A percentile compares a stretch with the other conserved stretches of the same genome.
These are phyloP conservation scores for Cyberlindnera meyerae DNA, from an alignment of 805 yeast species.

Conservation along the genomic window DNA sequence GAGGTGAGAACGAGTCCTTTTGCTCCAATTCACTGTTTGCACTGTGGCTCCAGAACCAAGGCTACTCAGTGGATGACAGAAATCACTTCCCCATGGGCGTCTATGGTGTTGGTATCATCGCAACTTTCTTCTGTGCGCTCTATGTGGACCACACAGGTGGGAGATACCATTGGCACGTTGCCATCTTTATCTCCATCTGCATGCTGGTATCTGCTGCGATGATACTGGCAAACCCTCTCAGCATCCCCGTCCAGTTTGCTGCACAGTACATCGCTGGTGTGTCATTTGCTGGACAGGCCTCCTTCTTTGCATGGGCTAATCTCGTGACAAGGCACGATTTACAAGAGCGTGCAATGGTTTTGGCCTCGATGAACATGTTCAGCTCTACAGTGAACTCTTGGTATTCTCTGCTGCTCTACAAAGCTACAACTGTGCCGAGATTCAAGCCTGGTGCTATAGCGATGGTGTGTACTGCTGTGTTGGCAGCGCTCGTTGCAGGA, in stretches of 20 bases:
- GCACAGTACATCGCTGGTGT: slow-evolving; percentile 54
- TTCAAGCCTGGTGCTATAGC: slow-evolving; percentile 53
- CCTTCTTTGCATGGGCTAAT: slow-evolving; percentile 62
- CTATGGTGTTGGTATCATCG: slow-evolving; percentile 44
- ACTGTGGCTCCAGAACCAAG: slow-evolving; percentile 38
- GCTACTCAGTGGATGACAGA: slow-evolving; percentile 39
- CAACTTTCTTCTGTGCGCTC: slow-evolving; percentile 39
- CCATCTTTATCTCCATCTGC: slow-evolving; percentile 37
- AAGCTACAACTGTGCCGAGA: slow-evolving; percentile 47
- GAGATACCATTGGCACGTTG: slow-evolving; percentile 48
- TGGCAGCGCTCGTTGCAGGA: slow-evolving; percentile 37
- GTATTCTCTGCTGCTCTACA: slow-evolving; percentile 54
- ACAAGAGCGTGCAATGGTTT: slow-evolving; percentile 58
- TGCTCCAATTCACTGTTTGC: slow-evolving; percentile 43
- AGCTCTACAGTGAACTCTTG: slow-evolving; percentile 60
- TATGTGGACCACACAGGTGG: slow-evolving; percentile 40
- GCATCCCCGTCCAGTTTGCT: slow-evolving; percentile 37
- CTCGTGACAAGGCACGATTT: slow-evolving; percentile 52
- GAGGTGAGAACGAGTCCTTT: slow-evolving; percentile 45
- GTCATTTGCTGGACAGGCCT: slow-evolving; percentile 55
- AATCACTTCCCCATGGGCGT: slow-evolving; percentile 55
- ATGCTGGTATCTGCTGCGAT: slow-evolving; percentile 45
- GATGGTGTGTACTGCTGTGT: slow-evolving; percentile 46
- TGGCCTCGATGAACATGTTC: slow-evolving; percentile 65
- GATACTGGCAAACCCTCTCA: slow-evolving; percentile 38